Base-by-base conservation (phyloP, 768 basidiomycete species). In the Kwoniella bestiolae region DNA sequence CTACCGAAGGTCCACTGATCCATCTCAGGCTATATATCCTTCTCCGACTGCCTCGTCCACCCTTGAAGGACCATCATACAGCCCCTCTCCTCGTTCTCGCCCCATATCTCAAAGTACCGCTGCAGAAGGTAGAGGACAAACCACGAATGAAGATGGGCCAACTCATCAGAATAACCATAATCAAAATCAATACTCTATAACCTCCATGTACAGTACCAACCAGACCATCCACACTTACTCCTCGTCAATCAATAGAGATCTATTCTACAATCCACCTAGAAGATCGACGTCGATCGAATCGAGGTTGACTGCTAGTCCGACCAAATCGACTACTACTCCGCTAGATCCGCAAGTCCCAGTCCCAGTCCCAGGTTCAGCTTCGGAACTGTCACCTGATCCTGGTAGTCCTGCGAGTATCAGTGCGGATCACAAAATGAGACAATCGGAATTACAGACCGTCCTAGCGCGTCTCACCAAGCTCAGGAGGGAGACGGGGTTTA, bases 401-500 rank as follows among this genome's bases (percentile, higher is more conserved):
- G 12, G 12, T 12, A 12, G 8, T 41, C 12, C 1, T 41, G 11
- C 38, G 46, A 47, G 3, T 21, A 47, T 4, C 23, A 23, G 25
- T 9, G 23, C 16, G 4, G 46, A n/a, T 47, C 18, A 25, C 25
- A 47, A 21, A 21, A 21, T 14, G 18, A 47, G 57, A 29, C 57
- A 58, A 32, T 46, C 44, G 26, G 57, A 58, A 46, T 31, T 47
- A 32, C 41, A 58, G 18, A 35, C 14, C 6, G 57, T 58, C n/a
- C 25, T 46, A 3, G 45, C 41, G 3, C 25, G 57, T 28, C n/a
- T 58, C 2, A 47, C 21, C 2, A 58, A 46, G 31, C 12, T 58
- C 45, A 26, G 31, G 3, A 31, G 57, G n/a, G 57, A 58, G 31
- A 58, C 57, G n/a, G 57, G 57, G 44, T 16, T 47, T 2, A 32